These are phyloP conservation scores for Talaromyces trachyspermus DNA, from an alignment of 495 filamentous ascomycete species.

Conservation along the genomic window DNA sequence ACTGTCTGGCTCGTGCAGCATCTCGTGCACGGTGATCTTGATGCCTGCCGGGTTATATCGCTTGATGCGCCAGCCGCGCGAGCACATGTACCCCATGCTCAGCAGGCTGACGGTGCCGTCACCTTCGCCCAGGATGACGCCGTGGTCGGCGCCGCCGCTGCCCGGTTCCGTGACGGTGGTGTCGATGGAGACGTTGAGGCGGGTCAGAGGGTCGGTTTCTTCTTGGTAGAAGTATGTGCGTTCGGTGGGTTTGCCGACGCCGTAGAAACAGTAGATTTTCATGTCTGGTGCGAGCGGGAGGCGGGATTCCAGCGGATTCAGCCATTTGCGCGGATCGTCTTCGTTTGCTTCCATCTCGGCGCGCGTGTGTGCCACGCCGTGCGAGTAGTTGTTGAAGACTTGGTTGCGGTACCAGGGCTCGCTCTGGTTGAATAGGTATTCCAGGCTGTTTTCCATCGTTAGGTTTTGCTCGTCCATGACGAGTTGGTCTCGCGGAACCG, in stretches of 20 bases:
- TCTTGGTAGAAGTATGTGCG: conserved; percentile 84
- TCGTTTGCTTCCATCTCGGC: conserved; percentile 85
- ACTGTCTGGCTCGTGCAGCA: conserved; percentile 91
- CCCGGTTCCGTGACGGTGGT: conserved; percentile 60
- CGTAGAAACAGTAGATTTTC: conserved; percentile 98
- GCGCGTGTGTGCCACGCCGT: conserved; percentile 75
- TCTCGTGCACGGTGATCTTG: conserved; percentile 80
- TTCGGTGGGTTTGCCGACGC: conserved; percentile 85
- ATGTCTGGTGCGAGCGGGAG: conserved; percentile 82
- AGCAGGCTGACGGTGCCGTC: conserved; percentile 91
- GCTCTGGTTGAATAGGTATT: conserved; percentile 66
- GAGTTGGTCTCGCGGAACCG: conserved; percentile 72
- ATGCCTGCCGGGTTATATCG: conserved; percentile 84
- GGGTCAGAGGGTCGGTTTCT: conserved; percentile 54
- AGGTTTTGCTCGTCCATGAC: conserved; percentile 62
- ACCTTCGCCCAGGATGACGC: conserved; percentile 87
- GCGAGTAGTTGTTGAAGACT: conserved; percentile 68
- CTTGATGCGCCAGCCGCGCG: conserved; percentile 83
- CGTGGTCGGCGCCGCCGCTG: conserved; percentile 66
- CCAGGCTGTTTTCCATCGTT: conserved; percentile 67
- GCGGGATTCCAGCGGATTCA: conserved; percentile 88
- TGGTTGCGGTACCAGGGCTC: conserved; percentile 81
- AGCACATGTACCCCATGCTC: conserved; percentile 92
- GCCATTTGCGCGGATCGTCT: conserved; percentile 73
- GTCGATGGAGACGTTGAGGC: conserved; percentile 85